Evolutionary conservation across 768 basidiomycete genomes (phyloP).

Genomic region (Kwoniella botswanensis): DNA sequence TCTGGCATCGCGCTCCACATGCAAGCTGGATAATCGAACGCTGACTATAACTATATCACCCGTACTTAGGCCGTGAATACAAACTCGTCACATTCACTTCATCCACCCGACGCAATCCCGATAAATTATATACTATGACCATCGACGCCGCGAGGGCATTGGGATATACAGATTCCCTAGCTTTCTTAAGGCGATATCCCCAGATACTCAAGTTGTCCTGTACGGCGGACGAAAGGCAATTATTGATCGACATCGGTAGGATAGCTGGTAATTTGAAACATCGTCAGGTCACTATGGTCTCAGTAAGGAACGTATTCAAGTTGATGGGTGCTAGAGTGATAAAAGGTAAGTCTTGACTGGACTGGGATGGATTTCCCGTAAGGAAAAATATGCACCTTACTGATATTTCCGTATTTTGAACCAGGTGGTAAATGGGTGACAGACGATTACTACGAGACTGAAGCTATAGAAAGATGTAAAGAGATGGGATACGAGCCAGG

Average conservation of each 20-base stretch:
- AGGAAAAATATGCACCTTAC: no score
- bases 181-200: slow-evolving; percentile 91
- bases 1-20: no score
- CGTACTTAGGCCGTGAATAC: slow-evolving; percentile 73
- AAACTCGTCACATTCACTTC: slow-evolving; percentile 88
- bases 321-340: slow-evolving; percentile 91
- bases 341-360: slow-evolving; percentile 65
- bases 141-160: slow-evolving; percentile 96
- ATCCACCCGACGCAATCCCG: slow-evolving; percentile 75
- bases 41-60: neutral
- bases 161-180: slow-evolving; percentile 95
- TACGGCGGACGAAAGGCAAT: slow-evolving; percentile 87
- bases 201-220: slow-evolving; percentile 90
- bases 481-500: slow-evolving; percentile 82
- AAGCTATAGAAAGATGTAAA: slow-evolving; percentile 73
- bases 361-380: no score
- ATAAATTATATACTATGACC: slow-evolving; percentile 88
- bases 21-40: neutral
- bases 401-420: neutral
- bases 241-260: slow-evolving; percentile 84
- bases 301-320: slow-evolving; percentile 90
- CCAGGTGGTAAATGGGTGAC: slow-evolving; percentile 88
- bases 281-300: slow-evolving; percentile 89
- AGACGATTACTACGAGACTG: slow-evolving; percentile 96
- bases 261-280: slow-evolving; percentile 86